Conservation (phyloP, 192 early-diverging fungal genomes). For the Coemansia sp. region DNA sequence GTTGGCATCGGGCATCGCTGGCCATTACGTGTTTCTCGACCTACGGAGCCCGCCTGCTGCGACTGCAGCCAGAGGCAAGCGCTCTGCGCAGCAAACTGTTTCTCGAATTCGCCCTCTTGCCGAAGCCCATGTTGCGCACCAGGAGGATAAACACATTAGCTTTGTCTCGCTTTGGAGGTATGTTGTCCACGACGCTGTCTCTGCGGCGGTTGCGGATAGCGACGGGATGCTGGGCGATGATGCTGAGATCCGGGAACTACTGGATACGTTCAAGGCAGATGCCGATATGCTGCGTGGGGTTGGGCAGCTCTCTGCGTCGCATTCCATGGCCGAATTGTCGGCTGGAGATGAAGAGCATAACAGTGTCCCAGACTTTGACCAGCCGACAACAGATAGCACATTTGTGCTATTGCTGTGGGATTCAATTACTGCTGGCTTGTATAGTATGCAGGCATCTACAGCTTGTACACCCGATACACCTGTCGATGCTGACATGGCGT, state of each 20-base stretch:
- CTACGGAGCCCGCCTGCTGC: neutral
- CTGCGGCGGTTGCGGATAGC: neutral
- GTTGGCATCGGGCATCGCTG: constrained; percentile 3
- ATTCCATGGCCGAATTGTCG: neutral
- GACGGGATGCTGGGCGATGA: neutral
- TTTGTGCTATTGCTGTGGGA: neutral
- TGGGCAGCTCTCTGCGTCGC: neutral
- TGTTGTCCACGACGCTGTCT: neutral
- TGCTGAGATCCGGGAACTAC: neutral
- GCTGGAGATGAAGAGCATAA: neutral
- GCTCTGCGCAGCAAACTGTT: neutral
- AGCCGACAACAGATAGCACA: neutral
- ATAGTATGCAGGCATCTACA: no score
- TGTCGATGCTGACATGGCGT: neutral
- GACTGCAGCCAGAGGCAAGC: neutral
- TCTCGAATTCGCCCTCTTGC: constrained; percentile 2
- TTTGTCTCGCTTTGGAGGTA: neutral
- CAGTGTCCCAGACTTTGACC: no score
- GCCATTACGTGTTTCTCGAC: neutral
- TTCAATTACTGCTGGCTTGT: neutral
- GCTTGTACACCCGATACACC: neutral
- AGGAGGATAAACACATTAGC: neutral
- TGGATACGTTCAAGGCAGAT: neutral
- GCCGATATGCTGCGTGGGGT: neutral
- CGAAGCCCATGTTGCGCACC: neutral